These are phyloP conservation scores for Cladophialophora bantiana DNA, from an alignment of 2,329 filamentous ascomycete species.

Conservation along the genomic window DNA sequence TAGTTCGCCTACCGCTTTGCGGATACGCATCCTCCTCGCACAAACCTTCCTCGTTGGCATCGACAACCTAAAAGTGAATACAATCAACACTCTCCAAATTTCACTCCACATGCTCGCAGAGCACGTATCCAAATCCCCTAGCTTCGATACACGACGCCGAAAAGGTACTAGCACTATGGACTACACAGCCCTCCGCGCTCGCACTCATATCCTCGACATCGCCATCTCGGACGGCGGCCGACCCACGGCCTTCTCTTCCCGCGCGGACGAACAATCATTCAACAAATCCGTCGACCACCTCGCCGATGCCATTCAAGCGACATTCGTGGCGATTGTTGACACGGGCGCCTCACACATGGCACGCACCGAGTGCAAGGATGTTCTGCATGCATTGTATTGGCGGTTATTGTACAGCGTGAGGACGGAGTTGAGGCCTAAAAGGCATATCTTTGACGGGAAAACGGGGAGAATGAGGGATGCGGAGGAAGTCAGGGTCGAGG, in stretches of 20 bases:
- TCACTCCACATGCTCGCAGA: conserved; percentile 32
- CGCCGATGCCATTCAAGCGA: conserved; percentile 62
- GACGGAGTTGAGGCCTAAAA: conserved; percentile 65
- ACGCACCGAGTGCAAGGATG: conserved; percentile 77
- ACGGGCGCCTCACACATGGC: conserved; percentile 74
- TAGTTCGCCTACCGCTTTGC: conserved; percentile 46
- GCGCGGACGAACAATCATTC: conserved; percentile 60
- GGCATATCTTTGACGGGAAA: conserved; percentile 49
- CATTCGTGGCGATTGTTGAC: conserved; percentile 71
- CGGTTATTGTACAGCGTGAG: conserved; percentile 75
- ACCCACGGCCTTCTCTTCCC: conserved; percentile 41
- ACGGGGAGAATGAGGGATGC: conserved; percentile 30
- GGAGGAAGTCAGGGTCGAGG: conserved; percentile 28
- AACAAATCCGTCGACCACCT: conserved; percentile 75
- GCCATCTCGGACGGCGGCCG: conserved; percentile 70
- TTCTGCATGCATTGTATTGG: conserved; percentile 75
- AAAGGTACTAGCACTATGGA: conserved; percentile 50
- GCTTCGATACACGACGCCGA: conserved; percentile 31
- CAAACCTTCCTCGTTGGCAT: conserved; percentile 38
- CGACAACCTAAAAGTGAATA: conserved; percentile 4
- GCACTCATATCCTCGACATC: conserved; percentile 73
- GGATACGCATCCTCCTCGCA: conserved; percentile 52
- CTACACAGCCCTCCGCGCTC: conserved; percentile 71
- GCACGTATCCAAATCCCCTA: conserved; percentile 35
- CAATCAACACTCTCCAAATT: conserved; percentile 6